phyloP scores from a whole-genome alignment of 495 filamentous ascomycete species.

The Neurospora sp. region DNA sequence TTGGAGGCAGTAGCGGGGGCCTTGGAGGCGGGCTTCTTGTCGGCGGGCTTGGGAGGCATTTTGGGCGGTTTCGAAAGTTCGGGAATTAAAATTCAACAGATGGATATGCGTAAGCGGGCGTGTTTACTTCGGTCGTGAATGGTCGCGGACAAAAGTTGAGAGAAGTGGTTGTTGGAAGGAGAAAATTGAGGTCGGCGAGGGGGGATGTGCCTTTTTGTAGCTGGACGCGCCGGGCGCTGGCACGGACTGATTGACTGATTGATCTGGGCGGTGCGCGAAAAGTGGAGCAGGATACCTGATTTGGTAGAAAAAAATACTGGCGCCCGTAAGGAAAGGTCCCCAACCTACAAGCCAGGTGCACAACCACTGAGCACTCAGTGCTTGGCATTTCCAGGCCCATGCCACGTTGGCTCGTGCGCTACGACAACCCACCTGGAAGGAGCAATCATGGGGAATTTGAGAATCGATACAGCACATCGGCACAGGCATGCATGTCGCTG shows the following conservation, averaged over 20 bases:
- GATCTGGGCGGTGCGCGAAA: constrained; percentile 20
- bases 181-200: constrained; percentile 31
- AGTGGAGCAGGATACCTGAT: constrained; percentile 23
- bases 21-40: constrained; percentile 98
- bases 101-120: constrained; percentile 25
- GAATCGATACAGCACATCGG: background rate
- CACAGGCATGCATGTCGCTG: background rate
- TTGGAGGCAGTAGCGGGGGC: constrained; percentile 69
- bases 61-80: constrained; percentile 33
- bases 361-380: constrained; percentile 3
- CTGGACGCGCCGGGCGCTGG: constrained; percentile 35
- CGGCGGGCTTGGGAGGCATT: constrained; percentile 95
- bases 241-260: constrained; percentile 38
- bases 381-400: constrained; percentile 6
- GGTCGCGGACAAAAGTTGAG: constrained; percentile 28
- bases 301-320: constrained; percentile 25
- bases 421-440: constrained; percentile 21
- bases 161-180: constrained; percentile 35
- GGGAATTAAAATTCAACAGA: constrained; percentile 21
- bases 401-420: constrained; percentile 26
- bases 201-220: constrained; percentile 42
- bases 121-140: constrained; percentile 18
- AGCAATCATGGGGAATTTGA: constrained; percentile 3
- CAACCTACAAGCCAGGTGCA: background rate
- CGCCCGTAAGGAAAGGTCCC: background rate